Percentiles rank a stretch among this genome's conserved stretches.
phyloP scores from a whole-genome alignment of 306 rosid species.

The Senna tora region DNA sequence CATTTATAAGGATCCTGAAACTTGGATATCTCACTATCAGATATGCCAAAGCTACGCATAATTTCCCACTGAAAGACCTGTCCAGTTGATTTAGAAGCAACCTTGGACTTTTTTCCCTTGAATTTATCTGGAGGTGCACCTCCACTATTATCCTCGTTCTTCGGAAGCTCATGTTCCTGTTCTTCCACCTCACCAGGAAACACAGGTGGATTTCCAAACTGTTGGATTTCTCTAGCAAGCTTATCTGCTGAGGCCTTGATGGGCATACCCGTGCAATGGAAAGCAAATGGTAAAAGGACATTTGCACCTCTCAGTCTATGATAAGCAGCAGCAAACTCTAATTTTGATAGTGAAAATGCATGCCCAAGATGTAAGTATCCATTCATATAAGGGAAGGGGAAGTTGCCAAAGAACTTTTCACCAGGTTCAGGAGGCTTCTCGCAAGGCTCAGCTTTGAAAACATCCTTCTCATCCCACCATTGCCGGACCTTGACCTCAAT shows the following conservation, averaged over 20 bases:
- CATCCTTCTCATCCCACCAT: constrained; percentile 84
- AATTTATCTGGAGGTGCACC: constrained; percentile 65
- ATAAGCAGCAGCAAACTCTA: constrained; percentile 87
- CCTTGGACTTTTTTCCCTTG: constrained; percentile 94
- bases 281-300: constrained; percentile 83
- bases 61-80: constrained; percentile 91
- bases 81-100: constrained; percentile 65
- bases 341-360: constrained; percentile 75
- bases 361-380: constrained; percentile 88
- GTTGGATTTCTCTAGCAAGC: constrained; percentile 71
- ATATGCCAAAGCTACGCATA: constrained; percentile 86
- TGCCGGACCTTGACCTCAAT: constrained; percentile 65
- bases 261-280: constrained; percentile 99
- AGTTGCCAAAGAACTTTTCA: constrained; percentile 88
- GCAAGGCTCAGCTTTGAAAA: constrained; percentile 76
- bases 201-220: constrained; percentile 75
- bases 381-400: constrained; percentile 94
- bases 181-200: constrained; percentile 57
- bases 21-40: constrained; percentile 72
- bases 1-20: constrained; percentile 84
- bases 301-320: constrained; percentile 87
- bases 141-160: constrained; percentile 39
- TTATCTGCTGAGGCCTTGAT: constrained; percentile 97
- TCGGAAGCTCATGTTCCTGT: constrained; percentile 39
- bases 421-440: constrained; percentile 62